Evolutionary conservation across 306 rosid genomes (phyloP).

Genomic region (Trifolium repens): DNA sequence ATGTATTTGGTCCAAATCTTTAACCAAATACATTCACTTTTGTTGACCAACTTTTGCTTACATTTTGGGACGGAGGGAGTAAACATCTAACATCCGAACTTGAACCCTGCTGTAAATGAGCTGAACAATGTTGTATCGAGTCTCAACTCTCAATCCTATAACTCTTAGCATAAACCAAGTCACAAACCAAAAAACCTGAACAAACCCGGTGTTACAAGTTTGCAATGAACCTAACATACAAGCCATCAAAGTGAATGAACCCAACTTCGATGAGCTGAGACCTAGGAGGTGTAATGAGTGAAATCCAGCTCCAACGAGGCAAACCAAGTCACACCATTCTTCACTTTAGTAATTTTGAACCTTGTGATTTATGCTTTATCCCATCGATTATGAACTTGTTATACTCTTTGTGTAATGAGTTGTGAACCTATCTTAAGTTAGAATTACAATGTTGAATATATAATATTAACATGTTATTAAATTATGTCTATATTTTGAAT

Average conservation of each 20-base stretch:
- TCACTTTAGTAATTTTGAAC: neutral
- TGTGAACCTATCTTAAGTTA: constrained; percentile 8
- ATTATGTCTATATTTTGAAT: neutral
- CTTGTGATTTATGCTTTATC: neutral
- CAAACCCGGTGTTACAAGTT: neutral
- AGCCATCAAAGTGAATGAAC: neutral
- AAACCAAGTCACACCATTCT: neutral
- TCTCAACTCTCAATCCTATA: neutral
- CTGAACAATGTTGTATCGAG: neutral
- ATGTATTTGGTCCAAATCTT: too few relatives aligned
- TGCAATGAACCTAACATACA: neutral
- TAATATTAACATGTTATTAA: neutral
- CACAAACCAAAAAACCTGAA: neutral
- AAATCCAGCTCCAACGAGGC: neutral
- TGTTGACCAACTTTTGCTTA: too few relatives aligned
- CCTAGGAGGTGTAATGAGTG: neutral
- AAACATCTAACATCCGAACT: neutral
- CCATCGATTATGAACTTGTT: neutral
- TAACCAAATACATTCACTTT: too few relatives aligned
- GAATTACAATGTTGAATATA: neutral
- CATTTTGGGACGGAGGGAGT: too few relatives aligned
- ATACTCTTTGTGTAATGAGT: neutral
- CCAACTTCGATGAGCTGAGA: neutral
- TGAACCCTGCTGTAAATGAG: neutral
- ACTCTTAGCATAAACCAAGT: neutral